A percentile compares a stretch with the other conserved stretches of the same genome.
phyloP scores from a whole-genome alignment of 2,329 filamentous ascomycete genomes.

The Epichloe sibirici region DNA sequence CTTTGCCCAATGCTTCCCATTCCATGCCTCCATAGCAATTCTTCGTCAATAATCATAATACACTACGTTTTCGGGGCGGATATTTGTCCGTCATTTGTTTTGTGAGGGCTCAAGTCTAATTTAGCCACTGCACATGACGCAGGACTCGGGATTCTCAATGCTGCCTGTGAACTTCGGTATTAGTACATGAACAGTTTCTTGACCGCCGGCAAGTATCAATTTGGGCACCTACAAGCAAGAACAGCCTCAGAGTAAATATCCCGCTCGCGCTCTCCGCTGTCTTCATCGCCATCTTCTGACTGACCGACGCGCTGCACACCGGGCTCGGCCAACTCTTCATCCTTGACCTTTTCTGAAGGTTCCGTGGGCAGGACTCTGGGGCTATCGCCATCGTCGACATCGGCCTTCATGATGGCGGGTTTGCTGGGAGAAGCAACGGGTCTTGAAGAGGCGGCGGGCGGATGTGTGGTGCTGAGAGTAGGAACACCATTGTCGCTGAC shows the following conservation, averaged over 20 bases:
- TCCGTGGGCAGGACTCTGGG: constrained; percentile 68
- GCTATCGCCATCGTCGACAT: constrained; percentile 64
- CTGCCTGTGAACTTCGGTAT: constrained; percentile 44
- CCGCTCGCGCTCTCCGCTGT: constrained; percentile 63
- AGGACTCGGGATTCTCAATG: constrained; percentile 92
- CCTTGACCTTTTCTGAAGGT: constrained; percentile 47
- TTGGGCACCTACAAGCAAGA: constrained; percentile 58
- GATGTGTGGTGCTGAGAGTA: constrained; percentile 57
- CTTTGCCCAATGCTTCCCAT: constrained; percentile 5
- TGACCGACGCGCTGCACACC: constrained; percentile 40
- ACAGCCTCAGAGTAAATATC: constrained; percentile 95
- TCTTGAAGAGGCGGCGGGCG: constrained; percentile 31
- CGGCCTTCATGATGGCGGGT: constrained; percentile 61
- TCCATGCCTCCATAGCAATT: constrained; percentile 17
- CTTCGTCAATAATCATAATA: constrained; percentile 19
- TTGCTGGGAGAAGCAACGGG: constrained; percentile 46
- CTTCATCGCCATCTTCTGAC: constrained; percentile 60
- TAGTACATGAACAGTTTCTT: background rate
- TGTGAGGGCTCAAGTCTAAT: constrained; percentile 4
- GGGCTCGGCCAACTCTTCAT: constrained; percentile 52
- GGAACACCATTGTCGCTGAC: constrained; percentile 46
- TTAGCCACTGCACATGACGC: constrained; percentile 95
- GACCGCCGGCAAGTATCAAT: background rate
- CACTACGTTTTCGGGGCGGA: constrained; percentile 4
- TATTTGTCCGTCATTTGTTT: background rate